Base-by-base conservation (phyloP, 2,329 filamentous ascomycete genomes). In the Madurella fahalii region DNA sequence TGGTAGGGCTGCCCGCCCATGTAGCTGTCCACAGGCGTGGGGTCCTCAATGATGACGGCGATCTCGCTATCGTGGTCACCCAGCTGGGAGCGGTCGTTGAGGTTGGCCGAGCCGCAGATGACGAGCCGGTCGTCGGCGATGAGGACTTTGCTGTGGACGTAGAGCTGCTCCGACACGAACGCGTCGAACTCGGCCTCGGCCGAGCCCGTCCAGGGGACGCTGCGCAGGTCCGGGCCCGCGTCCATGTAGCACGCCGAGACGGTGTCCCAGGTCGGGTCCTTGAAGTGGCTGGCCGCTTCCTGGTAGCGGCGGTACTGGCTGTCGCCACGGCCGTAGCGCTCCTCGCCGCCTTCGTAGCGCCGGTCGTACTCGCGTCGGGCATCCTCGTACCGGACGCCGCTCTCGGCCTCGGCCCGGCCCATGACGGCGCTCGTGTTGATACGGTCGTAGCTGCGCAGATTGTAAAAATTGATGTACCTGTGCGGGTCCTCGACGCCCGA, bases 61-160 rank as follows among this genome's bases (percentile, higher is more conserved):
- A 96, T 90, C 68, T 96, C 91, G 1, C 85, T 90, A 72, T 95
- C 91, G 71, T 94, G 90, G 54, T 83, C 80, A 37, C 90, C 90
- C 16, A 95, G 81, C 73, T 96, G 89, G 2, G 87, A 92, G 55
- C 79, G 76, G 64, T 82, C 77, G 66, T 84, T 82, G 54, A 82
- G 70, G 64, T 80, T 80, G 60, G 77, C 78, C 12, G 72, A 90
- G 58, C 91, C 90, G 68, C 88, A 92, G 61, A 95, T 92, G 54
- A 90, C 88, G 47, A 88, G 78, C 8, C 82, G 79, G 68, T 95
- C 91, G 66, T 95, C 90, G 43, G 86, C 89, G 56, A 95, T 94
- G 55, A 90, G 78, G 17, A 89, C 73, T 68, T 90, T 89, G 66
- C 78, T 82, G 72, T 84, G 81, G 46, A 84, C 78, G 64, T 84